Conservation (phyloP, 2,329 filamentous ascomycete genomes). For the Beauveria varroae region DNA sequence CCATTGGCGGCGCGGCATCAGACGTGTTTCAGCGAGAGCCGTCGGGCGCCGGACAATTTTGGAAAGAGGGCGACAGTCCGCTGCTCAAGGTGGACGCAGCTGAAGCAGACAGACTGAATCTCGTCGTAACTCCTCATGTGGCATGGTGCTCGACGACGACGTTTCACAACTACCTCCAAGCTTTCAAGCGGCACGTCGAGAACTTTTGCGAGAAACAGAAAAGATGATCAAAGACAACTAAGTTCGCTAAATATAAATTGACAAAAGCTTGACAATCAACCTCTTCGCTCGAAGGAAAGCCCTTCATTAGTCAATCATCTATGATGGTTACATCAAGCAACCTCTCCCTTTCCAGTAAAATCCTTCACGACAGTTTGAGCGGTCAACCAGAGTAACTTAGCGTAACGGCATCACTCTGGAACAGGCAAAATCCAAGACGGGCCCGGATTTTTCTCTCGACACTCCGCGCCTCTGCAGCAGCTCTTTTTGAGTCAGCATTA, state of each 20-base stretch:
- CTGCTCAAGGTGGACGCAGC: not conserved
- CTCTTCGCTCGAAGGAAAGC: not conserved
- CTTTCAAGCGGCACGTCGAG: conserved; percentile 11
- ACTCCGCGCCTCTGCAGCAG: not conserved
- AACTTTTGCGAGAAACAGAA: not conserved
- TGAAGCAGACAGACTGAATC: conserved; percentile 4
- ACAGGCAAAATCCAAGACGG: not conserved
- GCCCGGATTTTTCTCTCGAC: not conserved
- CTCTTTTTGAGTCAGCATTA: not conserved
- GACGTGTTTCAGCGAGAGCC: conserved; percentile 25
- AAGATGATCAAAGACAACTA: not conserved
- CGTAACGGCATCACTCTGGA: not conserved
- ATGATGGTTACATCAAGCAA: no score
- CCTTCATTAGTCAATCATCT: no score
- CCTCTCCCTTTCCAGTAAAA: no score
- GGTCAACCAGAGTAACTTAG: not conserved
- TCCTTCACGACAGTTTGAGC: no score
- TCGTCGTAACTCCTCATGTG: conserved; percentile 13
- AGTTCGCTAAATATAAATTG: not conserved
- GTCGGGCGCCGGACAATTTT: conserved; percentile 6
- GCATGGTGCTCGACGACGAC: conserved; percentile 14
- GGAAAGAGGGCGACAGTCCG: conserved; percentile 7
- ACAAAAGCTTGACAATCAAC: not conserved
- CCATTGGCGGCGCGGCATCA: conserved; percentile 27
- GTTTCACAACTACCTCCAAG: conserved; percentile 12